These are phyloP conservation scores for Taphrina pruni DNA, from an alignment of 1,139 yeast species.

Conservation along the genomic window DNA sequence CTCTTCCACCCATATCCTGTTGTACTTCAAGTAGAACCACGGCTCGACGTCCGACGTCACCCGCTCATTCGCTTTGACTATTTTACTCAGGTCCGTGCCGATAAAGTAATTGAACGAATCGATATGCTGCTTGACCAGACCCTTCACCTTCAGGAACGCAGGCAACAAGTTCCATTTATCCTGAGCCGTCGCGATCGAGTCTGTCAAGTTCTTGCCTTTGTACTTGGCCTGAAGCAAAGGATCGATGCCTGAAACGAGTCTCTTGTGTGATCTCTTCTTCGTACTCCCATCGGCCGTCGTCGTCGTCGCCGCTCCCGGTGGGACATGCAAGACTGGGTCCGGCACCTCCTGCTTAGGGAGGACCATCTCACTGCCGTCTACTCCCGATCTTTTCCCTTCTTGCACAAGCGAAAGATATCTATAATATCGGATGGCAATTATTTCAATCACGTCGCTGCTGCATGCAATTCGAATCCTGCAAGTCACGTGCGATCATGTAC, in stretches of 20 bases:
- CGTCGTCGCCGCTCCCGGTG: not conserved
- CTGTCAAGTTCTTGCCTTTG: slow-evolving; percentile 84
- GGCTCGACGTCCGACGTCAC: slow-evolving; percentile 96
- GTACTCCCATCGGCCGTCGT: not conserved
- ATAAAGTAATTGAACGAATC: slow-evolving; percentile 97
- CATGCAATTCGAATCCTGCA: not conserved
- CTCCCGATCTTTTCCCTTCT: not conserved
- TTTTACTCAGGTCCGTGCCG: slow-evolving; percentile 89
- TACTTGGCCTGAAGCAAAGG: slow-evolving; percentile 80
- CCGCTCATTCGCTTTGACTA: slow-evolving; percentile 84
- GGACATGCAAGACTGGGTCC: slow-evolving; percentile 2
- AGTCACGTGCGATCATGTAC: not conserved
- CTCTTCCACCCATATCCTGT: slow-evolving; percentile 81
- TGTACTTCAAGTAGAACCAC: slow-evolving; percentile 86
- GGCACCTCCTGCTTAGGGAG: slow-evolving; percentile 1
- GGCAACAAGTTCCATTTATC: slow-evolving; percentile 97
- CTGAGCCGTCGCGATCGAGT: slow-evolving; percentile 79
- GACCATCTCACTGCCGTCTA: not conserved
- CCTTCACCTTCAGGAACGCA: slow-evolving; percentile 92
- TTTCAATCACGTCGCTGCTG: too few relatives aligned
- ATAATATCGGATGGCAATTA: not conserved
- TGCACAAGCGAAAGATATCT: not conserved
- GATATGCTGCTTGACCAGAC: slow-evolving; percentile 93
- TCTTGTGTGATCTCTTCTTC: slow-evolving; percentile 23
- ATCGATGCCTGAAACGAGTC: slow-evolving; percentile 55